Base-by-base conservation (phyloP, 305 asterid genomes). In the Caryopteris hybrid region DNA sequence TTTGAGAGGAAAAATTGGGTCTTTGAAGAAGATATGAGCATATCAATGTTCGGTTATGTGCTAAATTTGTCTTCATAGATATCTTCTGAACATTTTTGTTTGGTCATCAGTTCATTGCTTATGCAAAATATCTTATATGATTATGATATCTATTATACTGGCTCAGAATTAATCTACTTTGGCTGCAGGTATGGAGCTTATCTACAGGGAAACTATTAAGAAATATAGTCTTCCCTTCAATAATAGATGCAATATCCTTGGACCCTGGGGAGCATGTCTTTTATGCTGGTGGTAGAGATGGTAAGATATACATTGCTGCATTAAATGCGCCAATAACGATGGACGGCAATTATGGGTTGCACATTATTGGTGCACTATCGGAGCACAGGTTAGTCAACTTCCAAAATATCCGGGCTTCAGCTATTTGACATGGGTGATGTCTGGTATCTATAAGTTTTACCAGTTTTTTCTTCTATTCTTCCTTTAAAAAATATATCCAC, bases 251-350 rank as follows among this genome's bases (percentile, higher is more conserved):
- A 31, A 74, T 94, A 75, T 88, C 86, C 8, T 69, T 94, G 75
- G 96, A 84, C 71, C 90, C 89, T 27, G 86, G 88, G 42, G 99
- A 91, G 81, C 84, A 83, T 48, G 87, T 83, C 67, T 89, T 94
- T 79, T 91, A 91, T 81, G 97, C 99, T 9, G 96, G 97, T 76
- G 86, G 92, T 60, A 81, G 93, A 78, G 97, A 88, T 82, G 99
- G 99, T 43, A 93, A 86, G 74, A 87, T 90, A 78, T 87, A 91
- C 75, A 82, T 89, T 47, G 95, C 81, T 36, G 87, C 86, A 70
- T 76, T 94, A 72, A 82, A 83, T 85, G 87, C 90, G 72, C 84
- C 79, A 33, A 82, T 61, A 21, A 64, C 79, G 72, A 68, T 84
- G 69, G 80, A 58, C 77, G 75, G 78, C 79, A 80, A 66, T 51